Conservation (phyloP, 345 rosid species). For the Rhodamnia argentea region DNA sequence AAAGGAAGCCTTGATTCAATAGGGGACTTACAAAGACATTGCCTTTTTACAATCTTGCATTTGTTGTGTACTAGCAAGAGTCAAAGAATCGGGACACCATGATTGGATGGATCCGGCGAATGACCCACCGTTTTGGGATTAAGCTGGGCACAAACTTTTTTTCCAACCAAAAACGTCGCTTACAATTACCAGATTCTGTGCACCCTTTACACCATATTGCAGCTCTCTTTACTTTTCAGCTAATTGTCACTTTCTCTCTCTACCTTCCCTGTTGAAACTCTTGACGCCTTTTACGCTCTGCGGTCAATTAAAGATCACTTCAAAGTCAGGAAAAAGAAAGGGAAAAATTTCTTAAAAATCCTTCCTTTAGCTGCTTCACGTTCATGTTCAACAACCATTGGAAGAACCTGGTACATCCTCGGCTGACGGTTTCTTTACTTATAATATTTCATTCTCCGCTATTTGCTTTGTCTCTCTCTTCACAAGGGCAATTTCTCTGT, state of each 20-base stretch:
- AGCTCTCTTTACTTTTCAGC: background rate
- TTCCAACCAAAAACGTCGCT: constrained; percentile 27
- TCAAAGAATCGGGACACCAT: background rate
- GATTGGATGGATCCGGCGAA: background rate
- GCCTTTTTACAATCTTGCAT: background rate
- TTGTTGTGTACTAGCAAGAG: background rate
- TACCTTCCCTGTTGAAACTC: background rate
- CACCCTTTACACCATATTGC: background rate
- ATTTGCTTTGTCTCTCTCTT: background rate
- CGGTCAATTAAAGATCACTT: background rate
- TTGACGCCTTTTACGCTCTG: background rate
- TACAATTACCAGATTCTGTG: constrained; percentile 1
- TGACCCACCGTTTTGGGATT: background rate
- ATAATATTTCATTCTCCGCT: background rate
- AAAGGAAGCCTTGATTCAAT: background rate
- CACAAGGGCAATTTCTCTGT: background rate
- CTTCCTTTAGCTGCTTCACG: background rate
- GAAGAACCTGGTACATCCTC: background rate
- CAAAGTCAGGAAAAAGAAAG: background rate
- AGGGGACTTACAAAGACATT: background rate
- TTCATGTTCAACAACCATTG: background rate
- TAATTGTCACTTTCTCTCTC: background rate
- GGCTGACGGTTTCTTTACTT: background rate
- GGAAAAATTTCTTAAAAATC: background rate
- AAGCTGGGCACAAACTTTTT: background rate